phyloP scores from a whole-genome alignment of 129 eudicot genomes.

The Solidago caesia region DNA sequence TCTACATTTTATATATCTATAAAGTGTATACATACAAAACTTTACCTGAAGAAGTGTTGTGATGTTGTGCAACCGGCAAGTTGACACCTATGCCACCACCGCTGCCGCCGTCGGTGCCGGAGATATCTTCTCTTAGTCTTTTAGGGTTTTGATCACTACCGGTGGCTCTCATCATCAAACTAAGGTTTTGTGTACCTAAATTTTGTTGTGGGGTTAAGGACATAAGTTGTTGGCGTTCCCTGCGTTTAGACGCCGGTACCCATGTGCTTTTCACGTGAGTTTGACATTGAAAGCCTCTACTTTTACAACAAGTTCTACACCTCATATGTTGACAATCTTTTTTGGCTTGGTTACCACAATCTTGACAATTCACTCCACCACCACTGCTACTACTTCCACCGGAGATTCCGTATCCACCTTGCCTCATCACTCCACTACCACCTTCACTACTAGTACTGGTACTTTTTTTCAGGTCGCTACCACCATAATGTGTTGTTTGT shows the following conservation, averaged over 20 bases:
- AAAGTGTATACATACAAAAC: neutral
- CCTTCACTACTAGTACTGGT: conserved; percentile 12
- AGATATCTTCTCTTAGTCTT: conserved; percentile 42
- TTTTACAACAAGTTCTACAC: conserved; percentile 83
- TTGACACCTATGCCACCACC: conserved; percentile 33
- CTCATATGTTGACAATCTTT: conserved; percentile 75
- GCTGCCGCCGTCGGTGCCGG: conserved; percentile 21
- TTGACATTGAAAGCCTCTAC: conserved; percentile 71
- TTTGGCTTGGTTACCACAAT: conserved; percentile 90
- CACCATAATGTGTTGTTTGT: conserved; percentile 29
- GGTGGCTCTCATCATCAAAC: conserved; percentile 43
- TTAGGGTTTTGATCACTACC: conserved; percentile 32
- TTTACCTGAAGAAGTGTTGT: conserved; percentile 37
- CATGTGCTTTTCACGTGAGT: conserved; percentile 91
- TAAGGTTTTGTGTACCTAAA: conserved; percentile 33
- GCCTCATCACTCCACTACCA: conserved; percentile 40
- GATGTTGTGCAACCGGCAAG: conserved; percentile 35
- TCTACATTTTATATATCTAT: conserved; percentile 4
- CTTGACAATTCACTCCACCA: conserved; percentile 67
- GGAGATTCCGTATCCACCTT: conserved; percentile 36
- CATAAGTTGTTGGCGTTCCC: conserved; percentile 61
- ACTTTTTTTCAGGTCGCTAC: conserved; percentile 28
- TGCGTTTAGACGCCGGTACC: conserved; percentile 91
- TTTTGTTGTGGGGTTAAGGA: conserved; percentile 31
- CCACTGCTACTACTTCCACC: conserved; percentile 30